phyloP scores from a whole-genome alignment of 1,284 basidiomycete genomes.

The Ustilago trichophora region DNA sequence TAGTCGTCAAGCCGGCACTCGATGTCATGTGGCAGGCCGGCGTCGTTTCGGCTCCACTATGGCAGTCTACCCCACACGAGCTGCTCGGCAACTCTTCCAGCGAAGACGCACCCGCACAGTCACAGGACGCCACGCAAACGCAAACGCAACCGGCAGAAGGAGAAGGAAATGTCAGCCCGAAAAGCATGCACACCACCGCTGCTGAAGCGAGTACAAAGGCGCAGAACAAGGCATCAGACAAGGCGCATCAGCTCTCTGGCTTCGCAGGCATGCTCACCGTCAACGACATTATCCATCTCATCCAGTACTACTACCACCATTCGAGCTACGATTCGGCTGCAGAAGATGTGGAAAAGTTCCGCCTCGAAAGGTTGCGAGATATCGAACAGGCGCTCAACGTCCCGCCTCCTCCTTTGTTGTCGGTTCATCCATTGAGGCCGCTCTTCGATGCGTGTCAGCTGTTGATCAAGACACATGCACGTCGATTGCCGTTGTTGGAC shows the following conservation, averaged over 20 bases:
- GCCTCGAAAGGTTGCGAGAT: constrained; percentile 76
- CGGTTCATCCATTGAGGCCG: constrained; percentile 83
- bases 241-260: constrained; percentile 54
- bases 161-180: constrained; percentile 22
- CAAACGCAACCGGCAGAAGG: neutral
- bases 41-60: constrained; percentile 97
- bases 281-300: constrained; percentile 65
- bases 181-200: too few relatives aligned
- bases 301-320: constrained; percentile 64
- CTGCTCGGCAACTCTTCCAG: constrained; percentile 19
- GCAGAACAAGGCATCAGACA: too few relatives aligned
- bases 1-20: constrained; percentile 63
- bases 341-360: constrained; percentile 92
- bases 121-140: too few relatives aligned
- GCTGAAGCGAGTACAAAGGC: too few relatives aligned
- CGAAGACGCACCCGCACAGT: too few relatives aligned
- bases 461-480: constrained; percentile 93
- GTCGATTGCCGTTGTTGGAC: constrained; percentile 91
- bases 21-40: constrained; percentile 66
- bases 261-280: constrained; percentile 66
- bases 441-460: constrained; percentile 90
- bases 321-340: constrained; percentile 81
- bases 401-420: constrained; percentile 87
- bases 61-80: constrained; percentile 68
- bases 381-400: constrained; percentile 94